Base-by-base conservation (phyloP, 805 yeast genomes). In the Lipomyces oligophaga region DNA sequence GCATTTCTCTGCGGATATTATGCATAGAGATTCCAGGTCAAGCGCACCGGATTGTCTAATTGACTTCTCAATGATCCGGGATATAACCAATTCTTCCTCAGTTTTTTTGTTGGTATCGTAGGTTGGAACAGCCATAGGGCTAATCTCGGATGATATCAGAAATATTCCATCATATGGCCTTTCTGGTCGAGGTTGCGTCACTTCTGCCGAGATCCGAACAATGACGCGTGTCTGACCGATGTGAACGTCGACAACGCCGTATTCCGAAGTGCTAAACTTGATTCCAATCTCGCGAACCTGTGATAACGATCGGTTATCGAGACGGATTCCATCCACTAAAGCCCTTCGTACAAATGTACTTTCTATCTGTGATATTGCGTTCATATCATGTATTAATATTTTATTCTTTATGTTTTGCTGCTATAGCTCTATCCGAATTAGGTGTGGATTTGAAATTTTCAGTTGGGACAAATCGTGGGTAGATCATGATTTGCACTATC, bases 81-180 rank as follows among this genome's bases (percentile, higher is more conserved):
- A 75, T 19, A 89, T 80, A 49, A 88, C 66, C 21, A 85, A 76
- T 63, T 93, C 97, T 45, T 85, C 87, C 48, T 83, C 85, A n/a
- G 83, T 74, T 52, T 78, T 80, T 50, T 77, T 71, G 24, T 80
- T 81, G 2, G 45, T 79, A 58, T 89, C 96, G 63, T 87, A 88
- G 57, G 78, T 73, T 0, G 95, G 82, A 4, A 88, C 80, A 1
- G 96, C 95, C 87, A 90, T 83, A 13, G 97, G 85, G 18, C 88
- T 77, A 34, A 85, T 79, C 60, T 93, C 97, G 1, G 95, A 84
- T 40, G 83, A 78, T 11, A 93, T 88, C 20, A 76, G 72, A 63
- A 93, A 88, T 3, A 84, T 60, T 1, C 98, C 98, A 65, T 93
- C 98, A 63, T 86, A 90, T 0, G 97, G 97, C 44, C 96, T 74